Evolutionary conservation across 805 yeast species (phyloP).

Genomic region (Helenozyma rhizophorensis): DNA sequence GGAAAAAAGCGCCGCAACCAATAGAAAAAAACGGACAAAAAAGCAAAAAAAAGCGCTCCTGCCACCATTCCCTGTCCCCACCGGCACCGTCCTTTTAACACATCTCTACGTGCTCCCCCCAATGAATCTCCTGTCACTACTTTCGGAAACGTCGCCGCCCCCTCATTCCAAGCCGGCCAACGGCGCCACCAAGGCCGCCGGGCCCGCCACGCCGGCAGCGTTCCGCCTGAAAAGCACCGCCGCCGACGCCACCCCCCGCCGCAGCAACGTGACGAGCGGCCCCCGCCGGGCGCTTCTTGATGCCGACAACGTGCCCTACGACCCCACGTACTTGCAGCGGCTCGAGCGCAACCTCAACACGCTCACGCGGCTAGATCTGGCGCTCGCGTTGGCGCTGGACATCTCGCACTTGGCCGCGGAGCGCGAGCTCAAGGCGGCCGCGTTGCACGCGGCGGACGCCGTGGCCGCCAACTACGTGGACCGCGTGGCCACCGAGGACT

Average conservation of each 20-base stretch:
- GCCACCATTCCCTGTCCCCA: not conserved
- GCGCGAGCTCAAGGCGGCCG: constrained; percentile 7
- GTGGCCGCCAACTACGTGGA: constrained; percentile 30
- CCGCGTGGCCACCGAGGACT: constrained; percentile 33
- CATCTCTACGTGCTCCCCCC: constrained; percentile 3
- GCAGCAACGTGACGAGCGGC: not conserved
- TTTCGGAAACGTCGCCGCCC: constrained; percentile 14
- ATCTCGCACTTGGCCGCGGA: constrained; percentile 17
- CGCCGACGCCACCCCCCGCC: not conserved
- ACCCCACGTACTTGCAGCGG: constrained; percentile 7
- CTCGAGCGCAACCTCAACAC: constrained; percentile 12
- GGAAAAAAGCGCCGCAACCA: not conserved
- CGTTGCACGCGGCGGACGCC: constrained; percentile 17
- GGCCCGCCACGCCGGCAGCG: not conserved
- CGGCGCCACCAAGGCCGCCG: constrained; percentile 1
- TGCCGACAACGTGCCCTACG: constrained; percentile 2
- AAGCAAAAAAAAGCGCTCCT: constrained; percentile 1
- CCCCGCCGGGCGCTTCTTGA: not conserved
- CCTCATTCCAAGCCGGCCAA: constrained; percentile 1
- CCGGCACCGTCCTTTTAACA: not conserved
- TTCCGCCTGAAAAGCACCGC: not conserved
- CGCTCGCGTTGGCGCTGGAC: constrained; percentile 12
- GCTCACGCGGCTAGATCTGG: constrained; percentile 12
- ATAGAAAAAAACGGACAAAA: not conserved
- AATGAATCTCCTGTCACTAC: constrained; percentile 18